phyloP scores from a whole-genome alignment of 148 eudicot species.

The Polygonum maritimum region DNA sequence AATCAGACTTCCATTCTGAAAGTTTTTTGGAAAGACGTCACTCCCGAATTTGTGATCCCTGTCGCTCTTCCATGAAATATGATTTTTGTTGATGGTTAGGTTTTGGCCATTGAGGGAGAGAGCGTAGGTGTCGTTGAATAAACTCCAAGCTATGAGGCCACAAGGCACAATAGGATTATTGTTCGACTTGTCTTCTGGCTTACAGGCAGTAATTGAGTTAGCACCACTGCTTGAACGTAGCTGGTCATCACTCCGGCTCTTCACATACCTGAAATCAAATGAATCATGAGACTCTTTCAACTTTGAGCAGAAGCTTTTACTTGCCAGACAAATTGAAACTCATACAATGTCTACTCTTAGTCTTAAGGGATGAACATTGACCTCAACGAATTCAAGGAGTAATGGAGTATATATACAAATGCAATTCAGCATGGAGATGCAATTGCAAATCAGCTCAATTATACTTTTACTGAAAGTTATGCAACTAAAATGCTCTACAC shows the following conservation, averaged over 20 bases:
- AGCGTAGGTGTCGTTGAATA: conserved; percentile 91
- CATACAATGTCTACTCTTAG: too few relatives aligned
- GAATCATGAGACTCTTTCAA: neutral
- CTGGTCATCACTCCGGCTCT: conserved; percentile 74
- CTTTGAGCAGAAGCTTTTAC: neutral
- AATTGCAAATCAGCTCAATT: too few relatives aligned
- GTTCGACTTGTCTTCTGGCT: conserved; percentile 39
- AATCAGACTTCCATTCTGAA: conserved; percentile 55
- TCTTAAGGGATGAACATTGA: too few relatives aligned
- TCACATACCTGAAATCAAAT: conserved; percentile 50
- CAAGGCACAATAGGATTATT: conserved; percentile 66
- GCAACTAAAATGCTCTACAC: neutral
- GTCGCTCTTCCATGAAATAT: conserved; percentile 95
- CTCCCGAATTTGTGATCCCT: conserved; percentile 87
- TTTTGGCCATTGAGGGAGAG: conserved; percentile 39
- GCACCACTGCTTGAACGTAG: conserved; percentile 28
- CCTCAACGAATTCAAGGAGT: neutral
- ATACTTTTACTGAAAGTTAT: too few relatives aligned
- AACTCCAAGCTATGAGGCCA: conserved; percentile 98
- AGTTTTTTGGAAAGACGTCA: conserved; percentile 72
- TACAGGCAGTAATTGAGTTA: conserved; percentile 26
- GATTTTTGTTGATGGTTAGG: conserved; percentile 54
- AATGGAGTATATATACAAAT: neutral
- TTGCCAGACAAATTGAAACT: too few relatives aligned
- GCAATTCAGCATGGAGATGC: neutral